A percentile compares a stretch with the other conserved stretches of the same genome.
phyloP scores from a whole-genome alignment of 371 early-diverging fungal genomes.

The Zopfochytrium polystomum region DNA sequence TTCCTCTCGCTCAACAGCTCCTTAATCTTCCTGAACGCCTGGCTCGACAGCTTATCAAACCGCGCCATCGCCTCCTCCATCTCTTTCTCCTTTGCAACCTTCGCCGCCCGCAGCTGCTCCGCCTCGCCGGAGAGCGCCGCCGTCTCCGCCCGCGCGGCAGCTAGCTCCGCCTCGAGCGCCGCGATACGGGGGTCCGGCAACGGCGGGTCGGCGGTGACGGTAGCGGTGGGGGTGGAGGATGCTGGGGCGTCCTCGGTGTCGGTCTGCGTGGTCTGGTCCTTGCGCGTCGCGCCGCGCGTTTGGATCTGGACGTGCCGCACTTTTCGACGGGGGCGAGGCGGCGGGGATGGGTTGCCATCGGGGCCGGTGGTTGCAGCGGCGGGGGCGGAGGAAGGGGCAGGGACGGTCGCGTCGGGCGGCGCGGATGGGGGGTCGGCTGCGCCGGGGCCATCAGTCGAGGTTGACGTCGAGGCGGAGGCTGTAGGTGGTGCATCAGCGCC shows the following conservation, averaged over 20 bases:
- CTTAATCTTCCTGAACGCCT: conserved; percentile 47
- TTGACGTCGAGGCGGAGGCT: conserved; percentile 4
- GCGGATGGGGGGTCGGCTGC: conserved; percentile 6
- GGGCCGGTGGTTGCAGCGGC: neutral
- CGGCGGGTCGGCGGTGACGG: neutral
- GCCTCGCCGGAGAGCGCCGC: conserved; percentile 12
- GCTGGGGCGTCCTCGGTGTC: neutral
- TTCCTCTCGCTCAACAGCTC: conserved; percentile 41
- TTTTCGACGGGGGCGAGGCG: conserved; percentile 31
- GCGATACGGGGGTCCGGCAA: conserved; percentile 3
- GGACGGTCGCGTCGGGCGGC: conserved; percentile 1
- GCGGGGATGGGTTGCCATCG: conserved; percentile 1
- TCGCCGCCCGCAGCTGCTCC: conserved; percentile 19
- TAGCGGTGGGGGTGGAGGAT: neutral
- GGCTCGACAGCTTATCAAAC: conserved; percentile 38
- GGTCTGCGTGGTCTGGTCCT: conserved; percentile 28
- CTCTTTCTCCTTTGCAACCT: neutral
- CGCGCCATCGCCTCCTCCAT: conserved; percentile 28
- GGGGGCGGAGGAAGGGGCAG: conserved; percentile 1
- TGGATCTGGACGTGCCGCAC: conserved; percentile 52
- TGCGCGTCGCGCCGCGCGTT: conserved; percentile 34
- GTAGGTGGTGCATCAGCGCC: neutral
- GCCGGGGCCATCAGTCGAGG: conserved; percentile 5
- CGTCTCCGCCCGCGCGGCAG: conserved; percentile 9
- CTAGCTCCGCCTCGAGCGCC: conserved; percentile 21